Conservation (phyloP, 768 basidiomycete genomes). For the Neoboletus subvelutipes region DNA sequence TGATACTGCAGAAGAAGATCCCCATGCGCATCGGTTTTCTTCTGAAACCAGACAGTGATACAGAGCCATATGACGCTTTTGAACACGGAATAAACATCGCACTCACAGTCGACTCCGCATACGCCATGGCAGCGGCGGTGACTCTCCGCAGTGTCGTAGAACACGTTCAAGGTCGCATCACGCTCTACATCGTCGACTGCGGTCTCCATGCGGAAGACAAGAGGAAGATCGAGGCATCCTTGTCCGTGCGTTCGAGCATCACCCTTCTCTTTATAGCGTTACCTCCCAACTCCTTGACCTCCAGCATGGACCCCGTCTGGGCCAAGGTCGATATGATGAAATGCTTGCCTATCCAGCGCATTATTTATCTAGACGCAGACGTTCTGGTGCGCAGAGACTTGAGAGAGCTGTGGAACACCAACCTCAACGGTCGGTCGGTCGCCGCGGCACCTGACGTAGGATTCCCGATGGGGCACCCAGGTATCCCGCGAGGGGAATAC, state of each 20-base stretch:
- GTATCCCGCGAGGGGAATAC: slow-evolving; percentile 35
- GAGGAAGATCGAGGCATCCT: slow-evolving; percentile 30
- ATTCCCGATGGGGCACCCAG: slow-evolving; percentile 46
- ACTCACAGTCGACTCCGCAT: slow-evolving; percentile 42
- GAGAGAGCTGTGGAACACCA: slow-evolving; percentile 43
- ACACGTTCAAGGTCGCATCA: slow-evolving; percentile 39
- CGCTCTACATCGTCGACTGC: slow-evolving; percentile 51
- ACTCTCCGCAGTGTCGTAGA: slow-evolving; percentile 43
- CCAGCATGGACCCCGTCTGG: slow-evolving; percentile 39
- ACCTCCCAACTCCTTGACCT: slow-evolving; percentile 30
- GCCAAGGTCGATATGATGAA: slow-evolving; percentile 50
- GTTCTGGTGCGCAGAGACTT: slow-evolving; percentile 44
- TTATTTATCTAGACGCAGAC: slow-evolving; percentile 56
- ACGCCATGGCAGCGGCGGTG: slow-evolving; percentile 50
- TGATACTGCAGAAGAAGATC: slow-evolving; percentile 48
- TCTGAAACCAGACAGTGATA: slow-evolving; percentile 8
- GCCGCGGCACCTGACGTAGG: slow-evolving; percentile 52
- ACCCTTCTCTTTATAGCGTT: slow-evolving; percentile 46
- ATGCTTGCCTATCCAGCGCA: slow-evolving; percentile 48
- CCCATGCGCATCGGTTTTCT: slow-evolving; percentile 56
- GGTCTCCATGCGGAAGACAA: slow-evolving; percentile 40
- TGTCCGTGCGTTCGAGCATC: slow-evolving; percentile 28
- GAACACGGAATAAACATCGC: slow-evolving; percentile 51
- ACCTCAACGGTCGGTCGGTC: slow-evolving; percentile 42
- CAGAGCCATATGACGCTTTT: slow-evolving; percentile 23